Percentiles rank a stretch among this genome's conserved stretches.
phyloP scores from a whole-genome alignment of 192 early-diverging fungal genomes.

The Dissophora ornata region DNA sequence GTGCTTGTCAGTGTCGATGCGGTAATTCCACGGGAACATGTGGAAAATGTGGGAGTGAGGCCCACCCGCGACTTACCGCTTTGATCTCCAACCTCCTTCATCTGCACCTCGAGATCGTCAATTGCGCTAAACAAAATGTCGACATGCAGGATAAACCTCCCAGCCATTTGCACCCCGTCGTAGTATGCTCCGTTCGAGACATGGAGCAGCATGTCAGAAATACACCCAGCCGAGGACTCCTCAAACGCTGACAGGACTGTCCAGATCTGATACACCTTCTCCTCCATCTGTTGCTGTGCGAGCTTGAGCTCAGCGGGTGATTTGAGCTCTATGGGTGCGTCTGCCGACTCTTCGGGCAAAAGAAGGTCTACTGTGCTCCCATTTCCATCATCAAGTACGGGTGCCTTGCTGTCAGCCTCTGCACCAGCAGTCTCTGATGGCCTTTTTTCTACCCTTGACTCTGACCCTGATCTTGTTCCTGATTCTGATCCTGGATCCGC shows the following conservation, averaged over 20 bases:
- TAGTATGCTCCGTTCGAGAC: slow-evolving; percentile 87
- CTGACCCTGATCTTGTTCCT: background rate
- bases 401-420: background rate
- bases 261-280: slow-evolving; percentile 92
- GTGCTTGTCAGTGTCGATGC: too few species aligned
- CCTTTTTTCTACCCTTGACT: too few species aligned
- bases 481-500: background rate
- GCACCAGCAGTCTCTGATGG: background rate
- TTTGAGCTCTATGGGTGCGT: slow-evolving; percentile 10
- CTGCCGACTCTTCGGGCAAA: background rate
- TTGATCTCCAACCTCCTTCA: slow-evolving; percentile 73
- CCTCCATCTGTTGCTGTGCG: slow-evolving; percentile 79
- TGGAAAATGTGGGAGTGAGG: too few species aligned
- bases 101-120: slow-evolving; percentile 84
- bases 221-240: slow-evolving; percentile 95
- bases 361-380: slow-evolving; percentile 5
- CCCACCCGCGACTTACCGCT: too few species aligned
- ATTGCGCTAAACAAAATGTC: slow-evolving; percentile 92
- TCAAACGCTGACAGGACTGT: slow-evolving; percentile 94
- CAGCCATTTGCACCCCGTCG: slow-evolving; percentile 85
- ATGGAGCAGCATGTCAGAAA: slow-evolving; percentile 93
- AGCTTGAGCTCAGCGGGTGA: slow-evolving; percentile 60
- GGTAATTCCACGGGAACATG: too few species aligned
- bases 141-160: slow-evolving; percentile 90
- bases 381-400: background rate